Evolutionary conservation across 768 basidiomycete genomes (phyloP).

Genomic region (Rhodosporidiobolus sp.): DNA sequence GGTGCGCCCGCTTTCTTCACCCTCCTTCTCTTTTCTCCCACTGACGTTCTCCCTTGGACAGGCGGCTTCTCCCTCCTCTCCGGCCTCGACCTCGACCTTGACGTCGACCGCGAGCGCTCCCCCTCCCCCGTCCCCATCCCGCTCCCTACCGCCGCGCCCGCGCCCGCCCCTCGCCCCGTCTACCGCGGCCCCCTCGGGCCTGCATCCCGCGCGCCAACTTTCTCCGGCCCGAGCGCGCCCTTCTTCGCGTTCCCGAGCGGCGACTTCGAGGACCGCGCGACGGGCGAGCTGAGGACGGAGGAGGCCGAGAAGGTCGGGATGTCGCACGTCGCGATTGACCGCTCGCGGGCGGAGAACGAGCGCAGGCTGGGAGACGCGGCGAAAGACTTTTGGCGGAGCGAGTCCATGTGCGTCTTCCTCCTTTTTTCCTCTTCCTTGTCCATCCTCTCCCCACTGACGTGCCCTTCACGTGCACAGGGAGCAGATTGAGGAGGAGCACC

Average conservation of each 20-base stretch:
- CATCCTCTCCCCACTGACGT: neutral
- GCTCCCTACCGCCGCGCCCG: neutral
- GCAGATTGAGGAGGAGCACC: conserved; percentile 32
- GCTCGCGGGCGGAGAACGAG: conserved; percentile 5
- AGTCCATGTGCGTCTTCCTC: conserved; percentile 22
- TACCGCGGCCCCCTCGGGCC: conserved; percentile 14
- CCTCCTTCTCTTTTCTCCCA: neutral
- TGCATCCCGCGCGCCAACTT: neutral
- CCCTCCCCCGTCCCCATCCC: neutral
- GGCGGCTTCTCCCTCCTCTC: conserved; percentile 33
- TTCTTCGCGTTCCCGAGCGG: conserved; percentile 30
- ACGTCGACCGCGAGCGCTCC: conserved; percentile 19
- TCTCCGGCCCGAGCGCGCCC: neutral
- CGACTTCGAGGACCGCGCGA: neutral
- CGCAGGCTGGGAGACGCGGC: neutral
- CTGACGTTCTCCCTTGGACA: neutral
- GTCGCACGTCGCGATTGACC: neutral
- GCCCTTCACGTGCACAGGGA: conserved; percentile 3
- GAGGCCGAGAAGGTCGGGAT: conserved; percentile 9
- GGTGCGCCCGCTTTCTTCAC: neutral
- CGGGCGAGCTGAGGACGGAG: neutral
- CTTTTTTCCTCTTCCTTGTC: neutral
- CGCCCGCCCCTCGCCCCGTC: neutral
- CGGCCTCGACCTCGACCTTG: conserved; percentile 40
- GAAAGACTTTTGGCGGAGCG: conserved; percentile 26